A percentile compares a stretch with the other conserved stretches of the same genome.
These are phyloP conservation scores for Diutina sp. DNA, from an alignment of 1,139 yeast genomes.

Conservation along the genomic window DNA sequence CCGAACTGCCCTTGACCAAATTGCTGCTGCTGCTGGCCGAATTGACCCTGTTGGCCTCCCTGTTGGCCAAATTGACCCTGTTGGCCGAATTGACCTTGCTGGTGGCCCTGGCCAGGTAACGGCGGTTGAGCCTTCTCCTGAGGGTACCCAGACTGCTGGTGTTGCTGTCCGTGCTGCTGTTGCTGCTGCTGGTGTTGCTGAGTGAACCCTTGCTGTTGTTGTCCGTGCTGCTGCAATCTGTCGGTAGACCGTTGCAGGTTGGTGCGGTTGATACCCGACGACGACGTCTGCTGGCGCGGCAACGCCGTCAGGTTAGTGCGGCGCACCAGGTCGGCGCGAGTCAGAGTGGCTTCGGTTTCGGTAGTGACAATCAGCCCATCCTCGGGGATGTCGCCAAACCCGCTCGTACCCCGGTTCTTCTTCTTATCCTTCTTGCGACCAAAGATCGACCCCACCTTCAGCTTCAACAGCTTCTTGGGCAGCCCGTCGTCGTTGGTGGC, in stretches of 20 bases:
- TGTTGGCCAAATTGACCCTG: not conserved
- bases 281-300: not conserved
- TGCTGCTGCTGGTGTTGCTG: not conserved
- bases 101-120: not conserved
- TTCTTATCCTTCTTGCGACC: conserved; percentile 1
- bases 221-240: not conserved
- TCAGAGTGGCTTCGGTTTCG: not conserved
- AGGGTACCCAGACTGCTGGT: not conserved
- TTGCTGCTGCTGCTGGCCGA: not conserved
- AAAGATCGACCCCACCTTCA: conserved; percentile 2
- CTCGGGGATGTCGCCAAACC: not conserved
- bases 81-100: not conserved
- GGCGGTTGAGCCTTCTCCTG: not conserved
- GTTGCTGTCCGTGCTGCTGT: not conserved
- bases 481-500: not conserved
- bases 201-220: not conserved
- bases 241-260: not conserved
- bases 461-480: not conserved
- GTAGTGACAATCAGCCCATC: not conserved
- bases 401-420: not conserved
- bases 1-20: not conserved
- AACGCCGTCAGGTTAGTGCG: not conserved
- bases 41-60: not conserved
- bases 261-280: not conserved
- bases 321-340: not conserved